Evolutionary conservation across 805 yeast genomes (phyloP), one percentile per base, ranked within the genome.

Genomic region (Suhomyces pyralidae): DNA sequence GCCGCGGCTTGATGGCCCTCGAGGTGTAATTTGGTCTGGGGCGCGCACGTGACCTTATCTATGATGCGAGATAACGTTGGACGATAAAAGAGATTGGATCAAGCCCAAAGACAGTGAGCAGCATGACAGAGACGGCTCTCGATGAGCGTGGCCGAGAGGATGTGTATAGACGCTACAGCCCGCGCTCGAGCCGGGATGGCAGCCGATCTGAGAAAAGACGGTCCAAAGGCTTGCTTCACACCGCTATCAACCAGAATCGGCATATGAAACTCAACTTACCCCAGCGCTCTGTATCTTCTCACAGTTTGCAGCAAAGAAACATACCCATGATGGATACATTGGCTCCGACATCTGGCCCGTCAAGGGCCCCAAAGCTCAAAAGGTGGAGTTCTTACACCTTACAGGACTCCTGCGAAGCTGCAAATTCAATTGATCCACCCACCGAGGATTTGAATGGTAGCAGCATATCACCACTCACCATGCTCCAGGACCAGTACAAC

Each of bases 391-490:
- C 58, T 7, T 55, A 36, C 30, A 51, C 36, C 24, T 8, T 30
- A 3, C 40, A 7, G 3, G 22, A 24, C 40, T n/a, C 25, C 25
- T 8, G 19, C 28, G 6, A 9, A 12, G 48, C 25, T 10, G 17
- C 45, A 24, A 42, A 14, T 12, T 12, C 45, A 7, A 40, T 24
- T 15, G 26, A 22, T 12, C 17, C 15, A 9, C 26, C 45, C 45
- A 20, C 15, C 22, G 30, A 24, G 30, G 17, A 20, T 5, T 22
- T 14, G 30, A 12, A 40, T 34, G 38, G 19, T 7, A 38, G 45
- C 42, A 62, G 67, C 44, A 43, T 64, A 2, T 66, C 70, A 2
- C 71, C 72, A 1, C 57, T 68, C 43, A 65, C 70, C 0, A 66
- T 66, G 9, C 52, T 67, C 17, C 52, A 59, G 42, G 71, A 68